phyloP scores from a whole-genome alignment of 176 grass and related monocot genomes.

The Musa schizocarpa region DNA sequence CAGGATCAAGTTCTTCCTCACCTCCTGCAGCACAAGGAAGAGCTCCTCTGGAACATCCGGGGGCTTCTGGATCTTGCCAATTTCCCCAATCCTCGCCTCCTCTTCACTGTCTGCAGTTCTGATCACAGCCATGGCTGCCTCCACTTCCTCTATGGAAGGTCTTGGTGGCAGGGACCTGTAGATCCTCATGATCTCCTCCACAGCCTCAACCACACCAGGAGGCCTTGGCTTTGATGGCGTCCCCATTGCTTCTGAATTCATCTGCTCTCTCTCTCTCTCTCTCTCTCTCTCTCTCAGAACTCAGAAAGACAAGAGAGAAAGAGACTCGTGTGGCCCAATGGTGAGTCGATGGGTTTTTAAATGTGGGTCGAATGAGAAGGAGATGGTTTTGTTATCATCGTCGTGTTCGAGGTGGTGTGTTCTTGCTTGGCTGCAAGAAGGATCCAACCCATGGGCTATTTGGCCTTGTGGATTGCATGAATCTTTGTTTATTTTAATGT shows the following conservation, averaged over 20 bases:
- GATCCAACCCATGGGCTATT: no score
- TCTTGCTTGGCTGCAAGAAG: no score
- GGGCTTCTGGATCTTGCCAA: constrained; percentile 24
- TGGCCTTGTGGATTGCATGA: no score
- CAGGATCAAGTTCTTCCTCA: constrained; percentile 43
- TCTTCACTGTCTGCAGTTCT: constrained; percentile 49
- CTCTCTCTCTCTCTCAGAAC: no score
- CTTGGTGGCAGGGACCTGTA: constrained; percentile 59
- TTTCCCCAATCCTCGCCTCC: constrained; percentile 46
- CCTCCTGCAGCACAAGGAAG: constrained; percentile 57
- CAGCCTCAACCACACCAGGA: constrained; percentile 26
- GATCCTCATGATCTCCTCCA: constrained; percentile 64
- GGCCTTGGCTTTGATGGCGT: constrained; percentile 12
- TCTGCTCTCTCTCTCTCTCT: no score
- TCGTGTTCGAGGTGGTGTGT: no score
- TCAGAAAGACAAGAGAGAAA: constrained; percentile 8
- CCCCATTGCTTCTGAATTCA: constrained; percentile 9
- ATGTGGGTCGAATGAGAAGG: background rate
- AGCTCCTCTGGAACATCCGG: constrained; percentile 44
- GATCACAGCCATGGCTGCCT: constrained; percentile 66
- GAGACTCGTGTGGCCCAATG: background rate
- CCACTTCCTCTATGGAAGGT: constrained; percentile 61
- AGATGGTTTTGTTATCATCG: background rate
- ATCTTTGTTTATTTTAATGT: no score
- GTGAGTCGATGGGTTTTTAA: no score